Percentiles rank a stretch among this genome's conserved stretches.
These are phyloP conservation scores for Parietaria judaica DNA, from an alignment of 306 rosid genomes.

Conservation along the genomic window DNA sequence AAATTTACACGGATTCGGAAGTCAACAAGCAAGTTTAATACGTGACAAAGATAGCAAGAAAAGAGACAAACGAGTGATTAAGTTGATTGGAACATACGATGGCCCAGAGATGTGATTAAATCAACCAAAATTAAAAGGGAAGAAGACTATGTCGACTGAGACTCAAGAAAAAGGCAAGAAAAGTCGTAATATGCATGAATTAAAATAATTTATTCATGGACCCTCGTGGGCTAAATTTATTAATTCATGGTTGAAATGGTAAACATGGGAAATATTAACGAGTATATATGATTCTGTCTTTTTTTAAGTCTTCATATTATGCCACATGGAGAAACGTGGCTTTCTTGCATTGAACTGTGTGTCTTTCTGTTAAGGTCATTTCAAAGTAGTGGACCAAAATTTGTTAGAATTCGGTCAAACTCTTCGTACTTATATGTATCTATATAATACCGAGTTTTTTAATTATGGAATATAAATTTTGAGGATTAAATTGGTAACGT, in stretches of 20 bases:
- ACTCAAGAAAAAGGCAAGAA: no score
- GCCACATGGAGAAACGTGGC: not conserved
- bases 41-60: not conserved
- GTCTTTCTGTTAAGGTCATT: not conserved
- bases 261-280: not conserved
- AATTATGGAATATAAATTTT: no score
- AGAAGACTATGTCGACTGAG: not conserved
- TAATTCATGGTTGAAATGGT: not conserved
- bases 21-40: slow-evolving; percentile 5
- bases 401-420: no score
- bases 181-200: not conserved
- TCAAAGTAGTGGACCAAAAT: not conserved
- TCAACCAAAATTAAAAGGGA: not conserved
- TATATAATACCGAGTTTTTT: no score
- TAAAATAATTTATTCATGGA: not conserved
- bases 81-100: not conserved
- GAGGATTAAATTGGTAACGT: no score
- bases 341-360: not conserved
- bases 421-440: not conserved
- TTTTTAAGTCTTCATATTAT: not conserved
- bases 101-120: not conserved
- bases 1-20: not conserved
- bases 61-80: not conserved
- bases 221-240: not conserved
- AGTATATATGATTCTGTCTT: not conserved